Evolutionary conservation across 495 filamentous ascomycete genomes (phyloP), one percentile per base, ranked within the genome.

Genomic region (Tricharina praecox): DNA sequence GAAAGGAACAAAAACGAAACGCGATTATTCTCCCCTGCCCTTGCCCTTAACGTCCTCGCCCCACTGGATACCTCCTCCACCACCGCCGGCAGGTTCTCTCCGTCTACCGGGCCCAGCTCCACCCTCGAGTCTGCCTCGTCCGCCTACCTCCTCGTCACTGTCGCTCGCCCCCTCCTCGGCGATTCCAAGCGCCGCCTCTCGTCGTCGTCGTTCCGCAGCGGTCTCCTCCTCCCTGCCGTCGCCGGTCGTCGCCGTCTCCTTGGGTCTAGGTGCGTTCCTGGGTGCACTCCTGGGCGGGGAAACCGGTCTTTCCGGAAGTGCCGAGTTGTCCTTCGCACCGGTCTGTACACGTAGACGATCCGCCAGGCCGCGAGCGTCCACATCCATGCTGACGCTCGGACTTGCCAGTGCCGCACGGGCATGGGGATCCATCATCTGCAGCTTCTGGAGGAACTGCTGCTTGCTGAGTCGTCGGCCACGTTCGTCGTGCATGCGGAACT

Each of bases 371-470:
- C 35, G 26, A 9, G 19, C 10, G 8, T 8, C 15, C 8, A 43
- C 40, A n/a, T 35, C 43, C 8, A 15, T 19, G n/a, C 25, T 33
- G n/a, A n/a, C n/a, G n/a, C n/a, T n/a, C 11, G 13, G 25, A 43
- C 86, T 75, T 0, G 90, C 72, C 2, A 81, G 64, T 50, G 84
- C 75, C 19, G 70, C 72, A 13, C 87, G 75, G 15, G 76, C 75
- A 54, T 76, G 79, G 24, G 83, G 78, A 60, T 93, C 85, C 48
- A 95, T 68, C 23, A 76, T 69, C 59, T 79, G 76, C 52, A 99
- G 78, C 56, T 90, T 77, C 40, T 76, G 67, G 51, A 96, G 80
- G 64, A 99, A 96, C 56, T 95, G 84, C 4, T 81, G 76, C 63
- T 93, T 94, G 60, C 74, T 90, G 81, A 96, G 76, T 9, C 79